These are phyloP conservation scores for Jaenimonas drosophilae DNA, from an alignment of 208 protist species.

Conservation along the genomic window DNA sequence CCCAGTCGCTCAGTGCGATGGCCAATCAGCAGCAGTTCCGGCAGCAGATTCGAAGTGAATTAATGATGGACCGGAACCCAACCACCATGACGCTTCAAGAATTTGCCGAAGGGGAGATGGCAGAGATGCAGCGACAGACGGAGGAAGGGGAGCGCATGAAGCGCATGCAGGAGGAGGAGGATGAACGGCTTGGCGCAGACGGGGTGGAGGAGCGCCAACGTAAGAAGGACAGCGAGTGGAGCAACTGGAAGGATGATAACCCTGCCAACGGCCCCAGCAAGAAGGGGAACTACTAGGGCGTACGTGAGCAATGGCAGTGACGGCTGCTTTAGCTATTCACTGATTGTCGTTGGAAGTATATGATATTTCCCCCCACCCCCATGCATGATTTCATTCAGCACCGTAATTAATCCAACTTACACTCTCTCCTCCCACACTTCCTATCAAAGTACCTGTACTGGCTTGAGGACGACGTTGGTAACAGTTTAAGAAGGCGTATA, in stretches of 20 bases:
- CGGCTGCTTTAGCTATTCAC: too few relatives aligned
- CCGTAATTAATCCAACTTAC: too few relatives aligned
- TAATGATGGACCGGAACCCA: constrained; percentile 73
- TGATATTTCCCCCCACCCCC: too few relatives aligned
- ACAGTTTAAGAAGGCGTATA: too few relatives aligned
- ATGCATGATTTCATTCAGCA: too few relatives aligned
- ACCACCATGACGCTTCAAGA: constrained; percentile 83
- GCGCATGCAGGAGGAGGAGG: constrained; percentile 54
- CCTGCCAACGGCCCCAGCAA: constrained; percentile 62
- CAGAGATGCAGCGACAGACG: constrained; percentile 66
- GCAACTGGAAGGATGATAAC: constrained; percentile 82
- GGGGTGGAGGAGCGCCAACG: constrained; percentile 82
- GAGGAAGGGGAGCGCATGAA: constrained; percentile 21
- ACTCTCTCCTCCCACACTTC: too few relatives aligned
- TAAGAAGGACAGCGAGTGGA: constrained; percentile 61
- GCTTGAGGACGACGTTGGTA: too few relatives aligned
- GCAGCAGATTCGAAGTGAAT: constrained; percentile 54
- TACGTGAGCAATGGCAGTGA: too few relatives aligned
- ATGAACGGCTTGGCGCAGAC: constrained; percentile 60
- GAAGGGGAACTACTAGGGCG: constrained; percentile 85
- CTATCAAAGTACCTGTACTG: too few relatives aligned
- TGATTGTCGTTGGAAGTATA: too few relatives aligned
- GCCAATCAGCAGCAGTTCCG: constrained; percentile 37
- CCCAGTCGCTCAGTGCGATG: constrained; percentile 14
- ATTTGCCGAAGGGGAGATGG: constrained; percentile 80